Evolutionary conservation across 164 flowering plant species (phyloP).

Genomic region (Vitis cinerea): DNA sequence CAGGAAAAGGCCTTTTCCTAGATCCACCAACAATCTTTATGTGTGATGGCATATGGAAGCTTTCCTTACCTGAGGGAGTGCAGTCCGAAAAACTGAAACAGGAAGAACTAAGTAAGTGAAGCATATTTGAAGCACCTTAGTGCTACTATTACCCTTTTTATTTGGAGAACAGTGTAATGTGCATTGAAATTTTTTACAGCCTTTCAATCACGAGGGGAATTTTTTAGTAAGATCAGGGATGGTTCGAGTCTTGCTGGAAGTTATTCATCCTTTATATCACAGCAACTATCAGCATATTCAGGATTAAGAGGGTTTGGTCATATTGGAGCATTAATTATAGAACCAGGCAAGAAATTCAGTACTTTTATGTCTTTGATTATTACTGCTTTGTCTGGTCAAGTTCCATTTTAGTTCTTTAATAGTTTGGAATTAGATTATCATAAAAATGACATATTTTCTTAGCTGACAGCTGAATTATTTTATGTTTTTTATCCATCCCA

Average conservation of each 20-base stretch:
- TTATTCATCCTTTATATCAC: constrained; percentile 61
- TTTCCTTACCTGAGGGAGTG: constrained; percentile 54
- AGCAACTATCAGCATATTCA: constrained; percentile 33
- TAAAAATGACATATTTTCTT: too few relatives aligned
- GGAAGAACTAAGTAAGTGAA: constrained; percentile 46
- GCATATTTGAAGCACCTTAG: too few relatives aligned
- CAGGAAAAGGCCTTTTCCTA: constrained; percentile 88
- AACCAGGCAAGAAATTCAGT: constrained; percentile 70
- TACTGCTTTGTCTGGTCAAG: neutral
- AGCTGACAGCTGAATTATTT: too few relatives aligned
- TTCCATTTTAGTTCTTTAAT: neutral
- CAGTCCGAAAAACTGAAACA: constrained; percentile 21
- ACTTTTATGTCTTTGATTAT: neutral
- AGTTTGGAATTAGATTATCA: neutral
- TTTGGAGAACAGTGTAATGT: constrained; percentile 4
- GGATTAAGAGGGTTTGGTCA: constrained; percentile 21
- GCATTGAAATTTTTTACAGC: constrained; percentile 36
- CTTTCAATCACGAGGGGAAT: constrained; percentile 60
- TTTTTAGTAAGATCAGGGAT: constrained; percentile 61
- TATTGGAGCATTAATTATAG: constrained; percentile 86
- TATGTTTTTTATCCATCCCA: neutral
- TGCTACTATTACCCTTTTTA: neutral
- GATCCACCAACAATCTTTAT: constrained; percentile 81
- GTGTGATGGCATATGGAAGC: constrained; percentile 51
- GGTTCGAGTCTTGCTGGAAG: constrained; percentile 47